Percentiles rank a stretch among this genome's conserved stretches.
These are phyloP conservation scores for Trichosporon faecale DNA, from an alignment of 1,284 basidiomycete genomes.

Conservation along the genomic window DNA sequence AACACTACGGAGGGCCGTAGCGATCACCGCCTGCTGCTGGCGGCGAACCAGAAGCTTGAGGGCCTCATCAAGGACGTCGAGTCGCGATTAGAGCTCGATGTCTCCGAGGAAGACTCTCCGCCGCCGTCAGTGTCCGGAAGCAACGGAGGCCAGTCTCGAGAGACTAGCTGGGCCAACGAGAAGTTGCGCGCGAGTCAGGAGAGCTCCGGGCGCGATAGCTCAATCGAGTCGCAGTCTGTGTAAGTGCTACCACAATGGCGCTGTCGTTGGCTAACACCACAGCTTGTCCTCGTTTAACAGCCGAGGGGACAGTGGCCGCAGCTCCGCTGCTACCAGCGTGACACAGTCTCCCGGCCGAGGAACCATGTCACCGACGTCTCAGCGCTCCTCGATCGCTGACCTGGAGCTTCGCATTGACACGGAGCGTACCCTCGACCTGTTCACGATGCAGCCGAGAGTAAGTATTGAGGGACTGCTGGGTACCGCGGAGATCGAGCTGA, in stretches of 20 bases:
- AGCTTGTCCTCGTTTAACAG: slow-evolving; percentile 47
- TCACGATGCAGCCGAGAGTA: slow-evolving; percentile 92
- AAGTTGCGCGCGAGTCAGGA: slow-evolving; percentile 39
- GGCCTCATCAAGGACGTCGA: slow-evolving; percentile 67
- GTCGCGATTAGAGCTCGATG: slow-evolving; percentile 55
- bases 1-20: slow-evolving; percentile 82
- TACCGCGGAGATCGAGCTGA: slow-evolving; percentile 8
- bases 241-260: slow-evolving; percentile 23
- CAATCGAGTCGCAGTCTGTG: slow-evolving; percentile 41
- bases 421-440: slow-evolving; percentile 81
- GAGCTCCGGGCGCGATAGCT: slow-evolving; percentile 43
- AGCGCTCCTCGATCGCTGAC: slow-evolving; percentile 59
- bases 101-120: slow-evolving; percentile 36
- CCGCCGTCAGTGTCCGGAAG: slow-evolving; percentile 2
- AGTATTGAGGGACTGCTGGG: slow-evolving; percentile 28
- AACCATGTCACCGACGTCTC: slow-evolving; percentile 24
- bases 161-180: slow-evolving; percentile 37
- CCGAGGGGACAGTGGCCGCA: slow-evolving; percentile 41
- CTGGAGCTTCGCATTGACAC: slow-evolving; percentile 79
- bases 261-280: slow-evolving; percentile 19
- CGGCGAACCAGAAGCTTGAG: slow-evolving; percentile 79
- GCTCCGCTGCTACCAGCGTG: slow-evolving; percentile 40
- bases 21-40: slow-evolving; percentile 76
- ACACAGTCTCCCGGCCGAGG: slow-evolving; percentile 38
- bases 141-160: slow-evolving; percentile 24